These are phyloP conservation scores for Neonectria punicea DNA, from an alignment of 2,329 filamentous ascomycete genomes.

Conservation along the genomic window DNA sequence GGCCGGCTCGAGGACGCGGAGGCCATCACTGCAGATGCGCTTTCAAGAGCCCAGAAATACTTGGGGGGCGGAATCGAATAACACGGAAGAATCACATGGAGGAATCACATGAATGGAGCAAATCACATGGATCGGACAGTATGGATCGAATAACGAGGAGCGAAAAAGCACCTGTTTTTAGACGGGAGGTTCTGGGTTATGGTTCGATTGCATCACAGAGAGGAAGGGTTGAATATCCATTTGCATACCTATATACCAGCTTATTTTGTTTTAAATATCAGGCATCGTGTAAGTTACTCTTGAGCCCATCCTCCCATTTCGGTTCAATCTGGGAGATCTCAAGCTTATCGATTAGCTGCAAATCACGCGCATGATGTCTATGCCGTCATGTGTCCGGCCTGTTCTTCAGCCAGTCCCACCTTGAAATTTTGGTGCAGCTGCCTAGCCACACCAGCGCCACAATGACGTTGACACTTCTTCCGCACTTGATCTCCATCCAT, in stretches of 20 bases:
- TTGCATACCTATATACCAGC: background rate
- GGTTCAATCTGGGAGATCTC: background rate
- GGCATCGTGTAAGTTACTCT: background rate
- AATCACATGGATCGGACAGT: background rate
- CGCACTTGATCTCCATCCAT: slow-evolving; percentile 15
- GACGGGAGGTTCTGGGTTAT: background rate
- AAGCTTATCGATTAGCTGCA: background rate
- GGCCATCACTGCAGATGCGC: slow-evolving; percentile 45
- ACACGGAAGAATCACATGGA: background rate
- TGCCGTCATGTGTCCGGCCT: background rate
- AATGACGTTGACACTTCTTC: slow-evolving; percentile 53
- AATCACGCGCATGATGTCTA: background rate
- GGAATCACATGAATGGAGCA: too few species aligned
- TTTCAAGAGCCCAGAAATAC: slow-evolving; percentile 47
- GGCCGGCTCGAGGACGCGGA: slow-evolving; percentile 44
- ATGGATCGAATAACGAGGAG: background rate
- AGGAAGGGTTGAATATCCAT: background rate
- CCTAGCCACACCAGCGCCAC: slow-evolving; percentile 51
- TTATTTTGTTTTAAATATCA: background rate
- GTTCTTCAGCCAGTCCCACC: background rate
- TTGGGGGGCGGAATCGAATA: slow-evolving; percentile 39
- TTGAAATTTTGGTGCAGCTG: slow-evolving; percentile 3
- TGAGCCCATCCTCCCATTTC: background rate
- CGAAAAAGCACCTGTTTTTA: background rate
- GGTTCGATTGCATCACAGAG: background rate